Evolutionary conservation across 345 rosid species (phyloP).

Genomic region (Populus pruinosa): DNA sequence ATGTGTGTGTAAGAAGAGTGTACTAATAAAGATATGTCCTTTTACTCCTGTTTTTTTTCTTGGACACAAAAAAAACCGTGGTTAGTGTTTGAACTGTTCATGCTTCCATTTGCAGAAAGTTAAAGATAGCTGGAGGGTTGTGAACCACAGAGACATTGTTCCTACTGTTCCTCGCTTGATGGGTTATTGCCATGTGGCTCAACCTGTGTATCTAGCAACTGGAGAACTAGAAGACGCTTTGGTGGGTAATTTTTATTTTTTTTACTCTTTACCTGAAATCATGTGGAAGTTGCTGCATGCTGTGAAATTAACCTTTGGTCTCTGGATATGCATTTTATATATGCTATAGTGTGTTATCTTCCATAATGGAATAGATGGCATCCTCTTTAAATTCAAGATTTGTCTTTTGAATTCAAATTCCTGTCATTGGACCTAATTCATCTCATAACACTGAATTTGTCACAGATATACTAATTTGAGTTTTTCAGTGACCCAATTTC

Average conservation of each 20-base stretch:
- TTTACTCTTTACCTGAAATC: neutral
- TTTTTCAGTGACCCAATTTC: neutral
- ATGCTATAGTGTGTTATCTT: neutral
- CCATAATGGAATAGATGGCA: neutral
- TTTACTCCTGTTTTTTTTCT: neutral
- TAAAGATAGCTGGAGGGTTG: conserved; percentile 91
- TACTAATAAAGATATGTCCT: too few species aligned
- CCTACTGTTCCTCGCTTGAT: conserved; percentile 93
- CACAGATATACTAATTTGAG: neutral
- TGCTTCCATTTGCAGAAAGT: conserved; percentile 57
- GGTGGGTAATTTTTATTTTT: conserved; percentile 37
- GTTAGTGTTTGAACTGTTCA: conserved; percentile 4
- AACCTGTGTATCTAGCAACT: conserved; percentile 76
- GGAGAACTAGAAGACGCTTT: conserved; percentile 56
- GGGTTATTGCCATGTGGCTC: conserved; percentile 98
- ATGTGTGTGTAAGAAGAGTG: neutral
- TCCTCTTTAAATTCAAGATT: neutral
- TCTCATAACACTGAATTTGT: neutral
- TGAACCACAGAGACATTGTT: conserved; percentile 94
- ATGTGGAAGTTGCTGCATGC: neutral
- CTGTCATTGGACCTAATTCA: neutral
- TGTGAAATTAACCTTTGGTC: neutral
- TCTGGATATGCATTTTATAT: neutral
- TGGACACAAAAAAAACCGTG: neutral
- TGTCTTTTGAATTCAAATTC: neutral